Conservation (phyloP, 306 rosid species). For the Prunus dulcis region DNA sequence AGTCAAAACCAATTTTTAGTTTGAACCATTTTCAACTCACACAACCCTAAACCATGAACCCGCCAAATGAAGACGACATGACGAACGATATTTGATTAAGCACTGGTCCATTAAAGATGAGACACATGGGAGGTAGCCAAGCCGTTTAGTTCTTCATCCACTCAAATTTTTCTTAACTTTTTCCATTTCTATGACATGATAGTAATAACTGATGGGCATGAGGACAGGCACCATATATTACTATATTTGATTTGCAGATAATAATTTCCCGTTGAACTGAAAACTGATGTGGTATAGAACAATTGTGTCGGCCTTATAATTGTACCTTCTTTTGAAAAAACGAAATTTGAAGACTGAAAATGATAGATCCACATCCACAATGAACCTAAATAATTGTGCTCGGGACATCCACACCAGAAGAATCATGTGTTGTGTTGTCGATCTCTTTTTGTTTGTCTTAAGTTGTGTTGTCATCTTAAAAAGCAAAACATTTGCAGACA, state of each 20-base stretch:
- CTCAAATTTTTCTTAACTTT: background rate
- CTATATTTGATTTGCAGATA: too few species aligned
- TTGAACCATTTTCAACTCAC: background rate
- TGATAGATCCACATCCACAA: background rate
- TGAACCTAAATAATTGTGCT: background rate
- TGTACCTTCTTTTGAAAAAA: background rate
- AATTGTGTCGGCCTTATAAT: background rate
- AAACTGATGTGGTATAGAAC: background rate
- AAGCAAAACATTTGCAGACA: too few species aligned
- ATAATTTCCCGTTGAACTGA: too few species aligned
- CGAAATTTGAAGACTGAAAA: background rate
- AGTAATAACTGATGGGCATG: too few species aligned
- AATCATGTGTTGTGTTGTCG: too few species aligned
- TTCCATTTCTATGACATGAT: background rate
- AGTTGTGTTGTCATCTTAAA: too few species aligned
- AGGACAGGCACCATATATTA: too few species aligned
- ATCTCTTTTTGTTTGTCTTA: too few species aligned
- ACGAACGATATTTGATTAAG: background rate
- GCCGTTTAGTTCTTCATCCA: background rate
- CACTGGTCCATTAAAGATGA: background rate
- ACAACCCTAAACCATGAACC: background rate
- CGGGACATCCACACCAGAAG: background rate
- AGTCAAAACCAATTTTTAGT: too few species aligned
- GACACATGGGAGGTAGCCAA: background rate
- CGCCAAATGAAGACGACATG: background rate